Conservation (phyloP, 2,329 filamentous ascomycete species). For the Aplosporella prunicola region DNA sequence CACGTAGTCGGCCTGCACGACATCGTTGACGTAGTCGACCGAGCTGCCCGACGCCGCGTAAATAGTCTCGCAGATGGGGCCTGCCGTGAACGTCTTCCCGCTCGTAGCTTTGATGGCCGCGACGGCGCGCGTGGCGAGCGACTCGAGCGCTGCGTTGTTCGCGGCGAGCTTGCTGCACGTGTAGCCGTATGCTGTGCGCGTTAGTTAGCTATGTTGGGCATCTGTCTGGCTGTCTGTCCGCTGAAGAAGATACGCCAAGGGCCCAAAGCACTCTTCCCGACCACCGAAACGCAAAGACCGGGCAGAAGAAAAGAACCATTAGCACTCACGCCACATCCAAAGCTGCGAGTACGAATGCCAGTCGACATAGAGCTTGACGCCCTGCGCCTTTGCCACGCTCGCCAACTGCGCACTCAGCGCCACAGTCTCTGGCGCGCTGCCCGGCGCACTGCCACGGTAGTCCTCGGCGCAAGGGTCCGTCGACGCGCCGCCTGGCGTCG, state of each 20-base stretch:
- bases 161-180: slow-evolving; percentile 41
- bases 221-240: too few species aligned
- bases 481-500: slow-evolving; percentile 22
- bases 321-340: slow-evolving; percentile 5
- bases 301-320: neutral
- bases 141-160: slow-evolving; percentile 41
- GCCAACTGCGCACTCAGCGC: slow-evolving; percentile 40
- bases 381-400: slow-evolving; percentile 35
- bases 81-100: slow-evolving; percentile 33
- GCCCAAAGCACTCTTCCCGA: too few species aligned
- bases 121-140: slow-evolving; percentile 40
- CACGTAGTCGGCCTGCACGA: slow-evolving; percentile 33
- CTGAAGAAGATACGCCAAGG: too few species aligned
- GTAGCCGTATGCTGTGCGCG: slow-evolving; percentile 52
- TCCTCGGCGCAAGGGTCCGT: slow-evolving; percentile 28
- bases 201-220: slow-evolving; percentile 50
- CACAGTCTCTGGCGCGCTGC: slow-evolving; percentile 29
- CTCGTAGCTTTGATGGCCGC: slow-evolving; percentile 49
- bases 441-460: slow-evolving; percentile 21
- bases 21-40: slow-evolving; percentile 37
- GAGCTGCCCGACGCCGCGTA: slow-evolving; percentile 45
- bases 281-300: too few species aligned
- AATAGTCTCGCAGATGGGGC: slow-evolving; percentile 50
- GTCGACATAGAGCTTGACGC: slow-evolving; percentile 54
- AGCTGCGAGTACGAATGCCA: slow-evolving; percentile 47